Percentiles rank a stretch among this genome's conserved stretches.
Evolutionary conservation across 805 yeast species (phyloP).

Genomic region (Priceomyces castillae): DNA sequence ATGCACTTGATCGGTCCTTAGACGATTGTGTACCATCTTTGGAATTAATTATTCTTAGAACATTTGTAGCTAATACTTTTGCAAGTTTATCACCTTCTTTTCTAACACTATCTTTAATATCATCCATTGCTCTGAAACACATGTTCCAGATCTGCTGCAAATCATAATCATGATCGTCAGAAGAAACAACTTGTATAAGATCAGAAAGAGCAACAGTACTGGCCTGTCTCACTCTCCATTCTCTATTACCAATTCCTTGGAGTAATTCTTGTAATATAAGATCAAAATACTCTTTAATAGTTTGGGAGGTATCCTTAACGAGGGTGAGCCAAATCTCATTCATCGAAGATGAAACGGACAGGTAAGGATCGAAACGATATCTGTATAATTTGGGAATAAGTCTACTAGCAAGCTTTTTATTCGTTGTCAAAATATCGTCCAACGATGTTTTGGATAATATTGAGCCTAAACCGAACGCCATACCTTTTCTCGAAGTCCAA

Average conservation of each 20-base stretch:
- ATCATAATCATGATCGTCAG: constrained; percentile 48
- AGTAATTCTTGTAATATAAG: constrained; percentile 64
- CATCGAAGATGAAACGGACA: constrained; percentile 78
- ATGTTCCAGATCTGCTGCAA: constrained; percentile 78
- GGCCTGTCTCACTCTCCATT: constrained; percentile 94
- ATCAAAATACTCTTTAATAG: constrained; percentile 53
- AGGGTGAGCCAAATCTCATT: constrained; percentile 81
- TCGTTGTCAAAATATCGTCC: constrained; percentile 55
- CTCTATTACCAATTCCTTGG: constrained; percentile 68
- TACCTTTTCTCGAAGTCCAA: constrained; percentile 92
- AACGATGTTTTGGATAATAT: constrained; percentile 77
- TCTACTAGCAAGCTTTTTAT: constrained; percentile 52
- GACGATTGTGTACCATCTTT: constrained; percentile 36
- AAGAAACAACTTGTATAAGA: constrained; percentile 58
- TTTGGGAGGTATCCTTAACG: constrained; percentile 54
- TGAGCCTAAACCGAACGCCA: constrained; percentile 89
- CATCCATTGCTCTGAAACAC: constrained; percentile 89
- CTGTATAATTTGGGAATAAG: constrained; percentile 81
- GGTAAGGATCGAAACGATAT: constrained; percentile 80
- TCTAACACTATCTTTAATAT: constrained; percentile 90
- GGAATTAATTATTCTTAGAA: constrained; percentile 56
- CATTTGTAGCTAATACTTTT: constrained; percentile 57
- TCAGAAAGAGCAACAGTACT: constrained; percentile 70
- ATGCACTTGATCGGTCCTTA: constrained; percentile 39
- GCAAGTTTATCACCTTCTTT: constrained; percentile 73